These are phyloP conservation scores for Arabidopsis lyrata DNA, from an alignment of 441 rosid species.

Conservation along the genomic window DNA sequence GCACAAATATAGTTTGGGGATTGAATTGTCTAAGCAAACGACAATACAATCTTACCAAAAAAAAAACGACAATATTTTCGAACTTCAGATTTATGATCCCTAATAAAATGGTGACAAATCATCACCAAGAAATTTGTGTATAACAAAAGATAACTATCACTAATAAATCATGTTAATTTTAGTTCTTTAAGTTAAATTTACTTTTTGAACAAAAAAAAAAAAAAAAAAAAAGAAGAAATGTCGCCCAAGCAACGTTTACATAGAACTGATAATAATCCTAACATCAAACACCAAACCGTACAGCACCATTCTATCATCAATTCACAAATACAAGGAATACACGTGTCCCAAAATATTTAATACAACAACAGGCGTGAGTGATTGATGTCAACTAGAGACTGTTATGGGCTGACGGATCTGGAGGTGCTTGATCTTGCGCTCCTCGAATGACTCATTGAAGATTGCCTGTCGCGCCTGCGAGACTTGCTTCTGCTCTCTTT, in stretches of 20 bases:
- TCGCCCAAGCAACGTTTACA: not conserved
- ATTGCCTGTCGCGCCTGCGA: slow-evolving; percentile 39
- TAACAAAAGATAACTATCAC: not conserved
- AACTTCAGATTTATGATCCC: not conserved
- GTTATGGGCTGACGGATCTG: slow-evolving; percentile 60
- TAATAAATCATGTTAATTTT: no score
- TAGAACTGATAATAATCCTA: not conserved
- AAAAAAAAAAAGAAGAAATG: no score
- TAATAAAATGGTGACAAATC: not conserved
- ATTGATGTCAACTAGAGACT: not conserved
- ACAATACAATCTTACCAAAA: not conserved
- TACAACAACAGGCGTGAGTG: slow-evolving; percentile 18
- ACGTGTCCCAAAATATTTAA: not conserved
- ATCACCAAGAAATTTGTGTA: not conserved
- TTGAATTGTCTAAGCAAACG: not conserved
- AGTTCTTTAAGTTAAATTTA: no score
- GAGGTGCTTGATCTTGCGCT: slow-evolving; percentile 63
- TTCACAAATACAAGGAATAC: not conserved
- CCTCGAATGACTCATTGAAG: slow-evolving; percentile 47
- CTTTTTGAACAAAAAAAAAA: not conserved
- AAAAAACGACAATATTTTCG: not conserved
- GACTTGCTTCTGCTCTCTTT: slow-evolving; percentile 39
- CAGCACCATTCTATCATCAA: not conserved
- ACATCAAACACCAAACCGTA: not conserved
- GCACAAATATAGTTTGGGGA: not conserved